These are phyloP conservation scores for Populus euphratica DNA, from an alignment of 345 rosid species.

Conservation along the genomic window DNA sequence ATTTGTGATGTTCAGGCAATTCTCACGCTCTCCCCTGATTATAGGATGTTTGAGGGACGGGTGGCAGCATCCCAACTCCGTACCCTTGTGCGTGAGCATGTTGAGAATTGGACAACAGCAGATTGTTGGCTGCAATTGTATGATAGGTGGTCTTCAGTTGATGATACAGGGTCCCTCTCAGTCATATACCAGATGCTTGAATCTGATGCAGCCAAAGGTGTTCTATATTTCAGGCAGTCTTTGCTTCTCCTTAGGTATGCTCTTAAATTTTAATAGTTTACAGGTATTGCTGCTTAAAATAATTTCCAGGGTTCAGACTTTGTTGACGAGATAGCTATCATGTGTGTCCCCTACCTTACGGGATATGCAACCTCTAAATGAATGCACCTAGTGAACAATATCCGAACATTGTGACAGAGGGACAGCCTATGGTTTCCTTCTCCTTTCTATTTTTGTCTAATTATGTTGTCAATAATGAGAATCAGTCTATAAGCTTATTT, in stretches of 20 bases:
- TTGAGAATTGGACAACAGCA: slow-evolving; percentile 87
- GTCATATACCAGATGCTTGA: slow-evolving; percentile 99
- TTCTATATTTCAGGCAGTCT: slow-evolving; percentile 90
- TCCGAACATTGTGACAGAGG: background rate
- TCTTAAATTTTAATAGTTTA: background rate
- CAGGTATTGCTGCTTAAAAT: background rate
- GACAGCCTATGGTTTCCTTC: background rate
- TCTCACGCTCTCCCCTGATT: slow-evolving; percentile 81
- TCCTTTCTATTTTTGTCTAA: background rate
- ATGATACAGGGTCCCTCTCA: slow-evolving; percentile 94
- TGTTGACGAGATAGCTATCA: slow-evolving; percentile 1
- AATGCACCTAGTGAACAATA: background rate
- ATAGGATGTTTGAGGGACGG: slow-evolving; percentile 90
- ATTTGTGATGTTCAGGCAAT: slow-evolving; percentile 91
- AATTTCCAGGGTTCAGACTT: background rate
- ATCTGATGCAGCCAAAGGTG: slow-evolving; percentile 86
- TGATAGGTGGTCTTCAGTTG: slow-evolving; percentile 94
- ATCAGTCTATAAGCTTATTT: background rate
- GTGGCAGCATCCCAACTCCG: slow-evolving; percentile 83
- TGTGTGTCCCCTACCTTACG: background rate
- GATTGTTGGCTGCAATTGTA: slow-evolving; percentile 99
- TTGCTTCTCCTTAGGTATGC: slow-evolving; percentile 84
- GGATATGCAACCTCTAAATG: background rate
- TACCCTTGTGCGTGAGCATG: slow-evolving; percentile 87
- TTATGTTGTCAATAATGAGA: background rate